Conservation (phyloP, 495 filamentous ascomycete genomes). For the Jackrogersella minutella region DNA sequence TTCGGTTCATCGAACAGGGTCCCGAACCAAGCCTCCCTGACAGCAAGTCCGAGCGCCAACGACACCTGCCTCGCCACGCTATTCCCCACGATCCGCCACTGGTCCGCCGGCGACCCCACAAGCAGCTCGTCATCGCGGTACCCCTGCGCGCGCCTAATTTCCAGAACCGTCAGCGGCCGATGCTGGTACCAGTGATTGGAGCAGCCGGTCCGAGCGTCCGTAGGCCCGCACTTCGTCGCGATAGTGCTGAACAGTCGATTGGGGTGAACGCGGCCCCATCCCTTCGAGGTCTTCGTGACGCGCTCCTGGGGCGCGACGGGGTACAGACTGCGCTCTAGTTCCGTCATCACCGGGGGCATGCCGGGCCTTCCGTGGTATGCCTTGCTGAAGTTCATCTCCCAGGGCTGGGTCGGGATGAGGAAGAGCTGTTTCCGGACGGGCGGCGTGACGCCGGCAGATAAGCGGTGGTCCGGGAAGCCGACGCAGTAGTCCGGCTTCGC, state of each 20-base stretch:
- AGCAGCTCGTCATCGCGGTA: conserved; percentile 73
- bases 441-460: conserved; percentile 44
- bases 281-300: conserved; percentile 36
- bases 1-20: conserved; percentile 42
- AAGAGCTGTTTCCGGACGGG: conserved; percentile 46
- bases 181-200: conserved; percentile 68
- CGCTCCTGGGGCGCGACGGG: conserved; percentile 22
- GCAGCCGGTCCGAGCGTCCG: conserved; percentile 57
- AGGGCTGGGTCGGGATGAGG: conserved; percentile 54
- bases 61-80: conserved; percentile 72
- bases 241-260: conserved; percentile 64
- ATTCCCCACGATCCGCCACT: conserved; percentile 74
- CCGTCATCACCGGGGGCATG: conserved; percentile 48
- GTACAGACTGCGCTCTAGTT: conserved; percentile 47
- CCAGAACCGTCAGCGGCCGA: conserved; percentile 65
- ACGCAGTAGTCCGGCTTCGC: conserved; percentile 61
- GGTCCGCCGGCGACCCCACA: conserved; percentile 58
- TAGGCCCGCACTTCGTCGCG: conserved; percentile 54
- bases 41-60: conserved; percentile 65
- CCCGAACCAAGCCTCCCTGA: conserved; percentile 65
- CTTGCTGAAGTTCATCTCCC: conserved; percentile 56
- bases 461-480: conserved; percentile 70
- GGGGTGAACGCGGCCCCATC: conserved; percentile 62
- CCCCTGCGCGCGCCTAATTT: conserved; percentile 70
- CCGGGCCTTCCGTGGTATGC: conserved; percentile 46